Conservation (phyloP, 768 basidiomycete genomes). For the Pisolithus albus region DNA sequence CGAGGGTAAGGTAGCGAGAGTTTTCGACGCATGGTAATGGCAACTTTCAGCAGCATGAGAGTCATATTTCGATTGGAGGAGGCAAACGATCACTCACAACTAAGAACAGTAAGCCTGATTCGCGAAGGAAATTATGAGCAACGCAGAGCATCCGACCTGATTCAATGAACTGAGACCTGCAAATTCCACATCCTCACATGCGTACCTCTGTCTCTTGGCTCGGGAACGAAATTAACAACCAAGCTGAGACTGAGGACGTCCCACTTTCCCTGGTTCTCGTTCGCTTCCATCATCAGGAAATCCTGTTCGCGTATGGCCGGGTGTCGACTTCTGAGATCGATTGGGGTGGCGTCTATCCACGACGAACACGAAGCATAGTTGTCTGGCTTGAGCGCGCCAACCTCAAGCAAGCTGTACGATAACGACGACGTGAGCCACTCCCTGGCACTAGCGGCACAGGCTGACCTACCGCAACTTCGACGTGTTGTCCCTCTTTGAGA, state of each 20-base stretch:
- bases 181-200: background rate
- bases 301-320: conserved; percentile 81
- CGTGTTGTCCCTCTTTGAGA: conserved; percentile 22
- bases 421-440: no score
- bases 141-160: conserved; percentile 67
- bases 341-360: conserved; percentile 72
- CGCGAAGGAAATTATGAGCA: conserved; percentile 48
- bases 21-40: conserved; percentile 82
- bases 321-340: conserved; percentile 82
- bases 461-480: conserved; percentile 27
- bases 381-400: conserved; percentile 80
- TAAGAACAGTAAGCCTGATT: conserved; percentile 60
- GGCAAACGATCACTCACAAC: conserved; percentile 40
- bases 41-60: conserved; percentile 42
- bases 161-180: background rate
- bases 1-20: conserved; percentile 71
- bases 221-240: conserved; percentile 85
- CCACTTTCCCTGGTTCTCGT: conserved; percentile 52
- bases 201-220: conserved; percentile 66
- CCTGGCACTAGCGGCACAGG: background rate
- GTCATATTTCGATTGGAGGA: background rate
- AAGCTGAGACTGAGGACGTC: conserved; percentile 79
- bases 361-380: conserved; percentile 61
- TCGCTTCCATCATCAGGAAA: conserved; percentile 58
- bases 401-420: conserved; percentile 65